Base-by-base conservation (phyloP, 2,329 filamentous ascomycete genomes). In the Pseudogymnoascus sp. region DNA sequence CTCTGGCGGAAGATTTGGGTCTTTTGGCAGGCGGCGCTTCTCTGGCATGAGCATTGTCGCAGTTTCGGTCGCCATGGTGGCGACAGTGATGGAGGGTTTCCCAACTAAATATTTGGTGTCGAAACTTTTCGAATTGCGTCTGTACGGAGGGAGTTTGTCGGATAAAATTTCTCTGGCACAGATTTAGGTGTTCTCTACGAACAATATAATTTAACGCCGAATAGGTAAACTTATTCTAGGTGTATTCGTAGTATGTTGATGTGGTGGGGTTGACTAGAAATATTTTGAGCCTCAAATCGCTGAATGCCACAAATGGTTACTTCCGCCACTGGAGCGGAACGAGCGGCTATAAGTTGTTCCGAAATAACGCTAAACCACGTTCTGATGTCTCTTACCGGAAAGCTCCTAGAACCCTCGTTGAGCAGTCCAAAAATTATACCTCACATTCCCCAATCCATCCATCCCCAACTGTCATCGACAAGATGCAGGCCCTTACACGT, bases 401-500 rank as follows among this genome's bases (percentile, higher is more conserved):
- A 60, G 38, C 59, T 60, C 59, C 59, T 56, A 56, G 50, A 56
- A 56, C 50, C 50, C 50, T 35, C 50, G 28, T 19, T 22, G 50
- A 35, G 50, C 50, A 56, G 50, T 33, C 10, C 28, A 33, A 60
- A 60, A 60, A 40, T 24, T 40, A 60, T 60, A 60, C 59, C 35
- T 60, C 38, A 41, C 19, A 26, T 60, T 60, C 59, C 59, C 35
- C 59, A 41, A 40, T 60, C 26, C 35, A 60, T 60, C 59, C 33
- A 60, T 41, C 6, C 59, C 35, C 33, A 70, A 72, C 73, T 72
- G 69, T 71, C 68, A 64, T 41, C 53, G 66, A 63, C 79, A 86
- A 75, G 73, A 96, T 96, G 93, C 91, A 96, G 85, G 89, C 91
- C 74, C 81, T 96, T 78, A 83, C 89, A 75, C 87, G 89, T 84